phyloP scores from a whole-genome alignment of 2,329 filamentous ascomycete genomes.

The Aspergillus glaucus region DNA sequence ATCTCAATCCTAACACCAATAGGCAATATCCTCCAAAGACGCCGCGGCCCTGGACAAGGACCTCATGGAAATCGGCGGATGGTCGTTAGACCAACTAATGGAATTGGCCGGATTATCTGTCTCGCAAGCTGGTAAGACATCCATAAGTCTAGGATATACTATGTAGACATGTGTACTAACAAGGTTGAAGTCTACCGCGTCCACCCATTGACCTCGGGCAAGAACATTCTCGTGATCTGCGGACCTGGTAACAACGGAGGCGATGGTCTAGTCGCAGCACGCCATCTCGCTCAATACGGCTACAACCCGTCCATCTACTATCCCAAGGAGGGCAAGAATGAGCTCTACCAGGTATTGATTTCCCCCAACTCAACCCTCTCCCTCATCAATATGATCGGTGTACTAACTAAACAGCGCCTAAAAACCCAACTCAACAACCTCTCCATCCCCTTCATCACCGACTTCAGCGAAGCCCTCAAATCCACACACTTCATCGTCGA shows the following conservation, averaged over 20 bases:
- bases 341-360: conserved; percentile 67
- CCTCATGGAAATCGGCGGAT: conserved; percentile 79
- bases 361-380: neutral
- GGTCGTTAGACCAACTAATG: conserved; percentile 95
- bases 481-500: conserved; percentile 78
- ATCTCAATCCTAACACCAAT: neutral
- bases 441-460: conserved; percentile 72
- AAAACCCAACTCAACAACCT: conserved; percentile 79
- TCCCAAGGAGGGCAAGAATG: conserved; percentile 84
- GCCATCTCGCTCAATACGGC: conserved; percentile 86
- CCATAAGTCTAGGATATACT: neutral
- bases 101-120: conserved; percentile 90
- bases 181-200: conserved; percentile 66
- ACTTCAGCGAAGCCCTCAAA: conserved; percentile 63
- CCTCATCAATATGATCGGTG: neutral
- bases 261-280: conserved; percentile 87
- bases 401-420: conserved; percentile 55
- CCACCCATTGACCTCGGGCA: conserved; percentile 67
- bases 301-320: conserved; percentile 88
- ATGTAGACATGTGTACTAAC: neutral
- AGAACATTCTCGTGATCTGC: conserved; percentile 76
- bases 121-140: conserved; percentile 68
- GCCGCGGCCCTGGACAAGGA: conserved; percentile 87
- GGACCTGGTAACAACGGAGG: conserved; percentile 77
- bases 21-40: conserved; percentile 83